Evolutionary conservation across 192 early-diverging fungal genomes (phyloP).

Genomic region (Coemansia sp.): DNA sequence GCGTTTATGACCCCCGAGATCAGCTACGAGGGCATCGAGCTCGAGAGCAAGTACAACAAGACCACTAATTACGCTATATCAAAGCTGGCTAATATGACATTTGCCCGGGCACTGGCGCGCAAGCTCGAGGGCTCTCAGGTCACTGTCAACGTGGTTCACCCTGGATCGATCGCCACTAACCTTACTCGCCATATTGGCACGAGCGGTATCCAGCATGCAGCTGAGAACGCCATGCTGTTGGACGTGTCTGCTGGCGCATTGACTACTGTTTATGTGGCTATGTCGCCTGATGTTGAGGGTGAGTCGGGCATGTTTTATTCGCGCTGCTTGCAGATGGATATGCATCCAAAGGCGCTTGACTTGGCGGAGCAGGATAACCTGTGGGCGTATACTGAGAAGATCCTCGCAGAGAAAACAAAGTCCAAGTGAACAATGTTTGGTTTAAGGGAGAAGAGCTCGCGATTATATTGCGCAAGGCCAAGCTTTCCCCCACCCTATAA

Average conservation of each 20-base stretch:
- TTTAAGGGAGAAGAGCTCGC: background rate
- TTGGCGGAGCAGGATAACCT: constrained; percentile 35
- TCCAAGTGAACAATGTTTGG: background rate
- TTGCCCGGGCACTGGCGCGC: constrained; percentile 38
- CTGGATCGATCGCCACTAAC: constrained; percentile 26
- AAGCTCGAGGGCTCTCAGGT: constrained; percentile 22
- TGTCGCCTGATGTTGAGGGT: constrained; percentile 31
- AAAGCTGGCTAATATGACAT: constrained; percentile 52
- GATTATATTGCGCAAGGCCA: background rate
- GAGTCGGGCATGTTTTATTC: constrained; percentile 24
- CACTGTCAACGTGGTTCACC: constrained; percentile 30
- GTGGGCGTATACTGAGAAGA: constrained; percentile 39
- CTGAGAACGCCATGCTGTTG: constrained; percentile 15
- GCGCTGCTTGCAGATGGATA: background rate
- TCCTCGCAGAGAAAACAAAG: constrained; percentile 21
- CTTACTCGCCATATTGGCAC: constrained; percentile 29
- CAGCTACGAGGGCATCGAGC: constrained; percentile 23
- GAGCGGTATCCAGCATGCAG: background rate
- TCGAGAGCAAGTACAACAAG: constrained; percentile 15
- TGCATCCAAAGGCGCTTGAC: constrained; percentile 18
- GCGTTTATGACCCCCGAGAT: constrained; percentile 27
- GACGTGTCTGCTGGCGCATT: constrained; percentile 21
- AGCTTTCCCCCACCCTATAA: background rate
- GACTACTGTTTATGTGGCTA: constrained; percentile 34
- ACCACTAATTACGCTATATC: constrained; percentile 34